These are phyloP conservation scores for Lactuca sativa DNA, from an alignment of 129 eudicot genomes.

Conservation along the genomic window DNA sequence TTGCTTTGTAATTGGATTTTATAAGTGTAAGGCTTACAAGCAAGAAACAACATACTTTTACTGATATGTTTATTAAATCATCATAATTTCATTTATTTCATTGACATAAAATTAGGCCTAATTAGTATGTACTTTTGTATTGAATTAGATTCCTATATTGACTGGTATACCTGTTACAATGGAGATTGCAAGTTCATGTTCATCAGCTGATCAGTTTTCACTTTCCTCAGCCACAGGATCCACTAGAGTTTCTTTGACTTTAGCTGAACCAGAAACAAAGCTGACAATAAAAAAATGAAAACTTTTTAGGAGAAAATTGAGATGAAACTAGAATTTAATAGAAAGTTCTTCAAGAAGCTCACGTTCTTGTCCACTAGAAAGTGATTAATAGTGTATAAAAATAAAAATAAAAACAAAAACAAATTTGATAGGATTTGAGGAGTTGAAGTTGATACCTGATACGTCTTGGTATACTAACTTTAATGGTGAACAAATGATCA, in stretches of 20 bases:
- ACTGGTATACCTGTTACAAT: slow-evolving; percentile 40
- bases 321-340: slow-evolving; percentile 37
- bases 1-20: no score
- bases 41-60: no score
- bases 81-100: no score
- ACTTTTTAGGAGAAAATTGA: neutral
- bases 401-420: no score
- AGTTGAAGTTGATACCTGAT: slow-evolving; percentile 55
- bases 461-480: slow-evolving; percentile 88
- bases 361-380: slow-evolving; percentile 64
- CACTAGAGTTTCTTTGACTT: slow-evolving; percentile 38
- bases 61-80: no score
- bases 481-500: slow-evolving; percentile 83
- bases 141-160: no score
- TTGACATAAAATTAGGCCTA: slow-evolving; percentile 62
- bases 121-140: slow-evolving; percentile 73
- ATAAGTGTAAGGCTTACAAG: no score
- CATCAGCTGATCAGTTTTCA: slow-evolving; percentile 56
- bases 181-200: slow-evolving; percentile 38
- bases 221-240: slow-evolving; percentile 41
- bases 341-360: slow-evolving; percentile 87
- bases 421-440: no score
- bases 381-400: no score
- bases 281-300: neutral
- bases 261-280: slow-evolving; percentile 34